Evolutionary conservation across 2,329 filamentous ascomycete genomes (phyloP).

Genomic region (Tolypocladium paradoxum): DNA sequence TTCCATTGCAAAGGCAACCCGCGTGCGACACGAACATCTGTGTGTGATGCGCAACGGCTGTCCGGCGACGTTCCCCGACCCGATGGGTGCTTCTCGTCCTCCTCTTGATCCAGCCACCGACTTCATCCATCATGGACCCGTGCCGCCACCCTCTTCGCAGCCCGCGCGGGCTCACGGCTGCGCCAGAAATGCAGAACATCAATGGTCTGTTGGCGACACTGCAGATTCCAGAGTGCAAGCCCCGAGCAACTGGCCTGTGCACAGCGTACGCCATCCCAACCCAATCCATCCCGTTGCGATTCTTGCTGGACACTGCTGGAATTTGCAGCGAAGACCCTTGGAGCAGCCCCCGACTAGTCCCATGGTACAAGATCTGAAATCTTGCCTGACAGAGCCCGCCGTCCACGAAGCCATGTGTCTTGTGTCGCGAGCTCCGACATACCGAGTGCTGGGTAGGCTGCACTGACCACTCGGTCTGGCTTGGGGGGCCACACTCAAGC

Average conservation of each 20-base stretch:
- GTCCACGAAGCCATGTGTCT: slow-evolving; percentile 1
- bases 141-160: not conserved
- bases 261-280: not conserved
- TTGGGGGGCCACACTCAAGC: not conserved
- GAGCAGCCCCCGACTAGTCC: not conserved
- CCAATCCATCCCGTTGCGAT: not conserved
- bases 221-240: not conserved
- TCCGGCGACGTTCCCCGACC: slow-evolving; percentile 1
- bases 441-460: not conserved
- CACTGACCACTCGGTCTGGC: not conserved
- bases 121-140: slow-evolving; percentile 1
- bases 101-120: slow-evolving; percentile 2
- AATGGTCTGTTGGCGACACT: slow-evolving; percentile 2
- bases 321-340: slow-evolving; percentile 1
- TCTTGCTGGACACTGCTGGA: not conserved
- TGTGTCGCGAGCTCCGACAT: slow-evolving; percentile 1
- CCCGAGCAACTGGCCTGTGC: not conserved
- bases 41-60: slow-evolving; percentile 1
- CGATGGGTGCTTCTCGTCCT: slow-evolving; percentile 2
- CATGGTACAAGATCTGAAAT: slow-evolving; percentile 6
- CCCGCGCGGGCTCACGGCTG: not conserved
- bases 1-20: not conserved
- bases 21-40: not conserved
- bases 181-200: slow-evolving; percentile 4
- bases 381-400: slow-evolving; percentile 2